Evolutionary conservation across 345 rosid genomes (phyloP), one percentile per base, ranked within the genome.

Genomic region (Diplotaxis tenuifolia): DNA sequence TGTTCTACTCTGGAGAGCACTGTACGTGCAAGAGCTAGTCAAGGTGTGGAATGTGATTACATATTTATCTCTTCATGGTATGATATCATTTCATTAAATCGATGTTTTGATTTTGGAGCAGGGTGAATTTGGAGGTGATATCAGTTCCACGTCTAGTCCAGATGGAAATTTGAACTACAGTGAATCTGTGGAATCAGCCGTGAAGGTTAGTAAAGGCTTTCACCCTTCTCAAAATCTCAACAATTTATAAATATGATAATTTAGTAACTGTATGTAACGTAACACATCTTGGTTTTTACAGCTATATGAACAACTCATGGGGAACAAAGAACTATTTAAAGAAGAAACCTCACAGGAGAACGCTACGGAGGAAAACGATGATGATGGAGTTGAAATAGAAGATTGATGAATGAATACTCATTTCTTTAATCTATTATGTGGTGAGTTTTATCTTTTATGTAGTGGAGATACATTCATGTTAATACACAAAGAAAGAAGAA

Each of bases 81-180:
- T n/a, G 78, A 16, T 62, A 59, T 23, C 20, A 29, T 74, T 61
- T 67, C 53, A 14, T 31, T 67, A 53, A 34, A 67, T 67, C 60
- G 28, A 15, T 52, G 3, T 34, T 42, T 69, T 15, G 72, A 18
- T 69, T 40, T 27, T 68, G 69, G 77, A 76, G 68, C 84, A 94
- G 99, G 93, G 85, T 75, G 84, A 82, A 55, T 77, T 66, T 79
- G 91, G 79, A 76, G 80, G 61, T 9, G 18, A 71, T 21, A 76
- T 90, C 73, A 76, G 82, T 83, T 83, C 81, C 29, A 66, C 86
- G 58, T 73, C 86, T 22, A 82, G 81, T 82, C 95, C 99, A 34
- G 96, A 91, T 86, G 97, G 87, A 69, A 85, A 75, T 77, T 81
- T 88, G 71, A 83, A 78, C 86, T 85, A 86, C 79, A 65, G 77